These are phyloP conservation scores for Taphrina populina DNA, from an alignment of 1,139 yeast genomes.

Conservation along the genomic window DNA sequence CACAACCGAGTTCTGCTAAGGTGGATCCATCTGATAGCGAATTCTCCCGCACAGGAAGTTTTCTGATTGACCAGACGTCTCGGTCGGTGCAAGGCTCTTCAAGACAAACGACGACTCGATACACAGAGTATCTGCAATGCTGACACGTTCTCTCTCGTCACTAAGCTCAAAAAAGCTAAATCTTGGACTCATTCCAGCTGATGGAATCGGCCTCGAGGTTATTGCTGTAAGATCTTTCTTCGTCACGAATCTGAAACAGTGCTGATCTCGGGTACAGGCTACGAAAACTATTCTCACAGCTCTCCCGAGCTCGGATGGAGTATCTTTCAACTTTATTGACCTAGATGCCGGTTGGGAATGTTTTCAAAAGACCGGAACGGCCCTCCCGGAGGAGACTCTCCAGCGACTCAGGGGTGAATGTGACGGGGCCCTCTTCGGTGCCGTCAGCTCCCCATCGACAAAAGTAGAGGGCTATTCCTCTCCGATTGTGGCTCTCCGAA, in stretches of 20 bases:
- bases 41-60: too few relatives aligned
- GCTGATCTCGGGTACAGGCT: conserved; percentile 52
- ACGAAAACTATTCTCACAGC: conserved; percentile 60
- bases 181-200: conserved; percentile 84
- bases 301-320: conserved; percentile 69
- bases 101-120: too few relatives aligned
- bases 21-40: too few relatives aligned
- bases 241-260: background rate
- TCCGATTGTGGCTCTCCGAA: conserved; percentile 95
- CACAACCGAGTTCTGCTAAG: too few relatives aligned
- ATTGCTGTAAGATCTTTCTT: conserved; percentile 57
- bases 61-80: too few relatives aligned
- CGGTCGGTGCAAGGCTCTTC: too few relatives aligned
- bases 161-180: conserved; percentile 19
- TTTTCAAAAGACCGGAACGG: conserved; percentile 88
- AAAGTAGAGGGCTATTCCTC: conserved; percentile 96
- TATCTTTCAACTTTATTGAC: conserved; percentile 79
- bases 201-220: conserved; percentile 96
- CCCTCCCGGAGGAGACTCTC: conserved; percentile 90
- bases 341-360: conserved; percentile 92
- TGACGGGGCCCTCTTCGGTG: conserved; percentile 96
- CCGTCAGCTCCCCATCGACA: conserved; percentile 83
- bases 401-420: conserved; percentile 74
- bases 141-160: conserved; percentile 45
- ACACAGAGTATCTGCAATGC: too few relatives aligned